A percentile compares a stretch with the other conserved stretches of the same genome.
phyloP scores from a whole-genome alignment of 441 rosid genomes.

The Erodium trifolium region DNA sequence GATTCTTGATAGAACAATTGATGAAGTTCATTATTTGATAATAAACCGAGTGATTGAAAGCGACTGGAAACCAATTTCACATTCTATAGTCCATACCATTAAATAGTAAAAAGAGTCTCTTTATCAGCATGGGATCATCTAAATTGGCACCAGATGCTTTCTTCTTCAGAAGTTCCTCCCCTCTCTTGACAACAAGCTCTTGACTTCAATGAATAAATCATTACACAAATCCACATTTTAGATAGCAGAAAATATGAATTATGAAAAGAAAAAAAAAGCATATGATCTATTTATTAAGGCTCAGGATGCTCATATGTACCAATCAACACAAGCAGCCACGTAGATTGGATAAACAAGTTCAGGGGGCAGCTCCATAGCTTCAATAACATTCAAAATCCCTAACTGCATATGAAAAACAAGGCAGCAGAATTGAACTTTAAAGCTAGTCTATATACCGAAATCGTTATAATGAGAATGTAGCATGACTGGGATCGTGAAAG shows the following conservation, averaged over 20 bases:
- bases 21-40: too few species aligned
- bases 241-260: constrained; percentile 16
- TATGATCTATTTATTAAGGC: constrained; percentile 9
- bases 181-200: constrained; percentile 78
- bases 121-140: constrained; percentile 68
- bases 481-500: background rate
- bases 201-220: constrained; percentile 52
- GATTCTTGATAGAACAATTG: too few species aligned
- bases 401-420: constrained; percentile 36
- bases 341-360: constrained; percentile 77
- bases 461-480: background rate
- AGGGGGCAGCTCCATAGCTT: constrained; percentile 60
- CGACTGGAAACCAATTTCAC: constrained; percentile 12
- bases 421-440: constrained; percentile 2
- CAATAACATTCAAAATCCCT: constrained; percentile 83
- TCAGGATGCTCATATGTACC: constrained; percentile 31
- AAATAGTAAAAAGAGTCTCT: constrained; percentile 57
- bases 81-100: constrained; percentile 44
- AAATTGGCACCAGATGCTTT: constrained; percentile 62
- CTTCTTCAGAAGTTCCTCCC: constrained; percentile 86
- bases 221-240: constrained; percentile 24
- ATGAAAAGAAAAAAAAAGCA: background rate
- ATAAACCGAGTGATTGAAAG: background rate
- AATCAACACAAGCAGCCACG: constrained; percentile 66
- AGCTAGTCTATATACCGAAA: background rate